Conservation (phyloP, 345 rosid species). For the Toxicodendron radicans region DNA sequence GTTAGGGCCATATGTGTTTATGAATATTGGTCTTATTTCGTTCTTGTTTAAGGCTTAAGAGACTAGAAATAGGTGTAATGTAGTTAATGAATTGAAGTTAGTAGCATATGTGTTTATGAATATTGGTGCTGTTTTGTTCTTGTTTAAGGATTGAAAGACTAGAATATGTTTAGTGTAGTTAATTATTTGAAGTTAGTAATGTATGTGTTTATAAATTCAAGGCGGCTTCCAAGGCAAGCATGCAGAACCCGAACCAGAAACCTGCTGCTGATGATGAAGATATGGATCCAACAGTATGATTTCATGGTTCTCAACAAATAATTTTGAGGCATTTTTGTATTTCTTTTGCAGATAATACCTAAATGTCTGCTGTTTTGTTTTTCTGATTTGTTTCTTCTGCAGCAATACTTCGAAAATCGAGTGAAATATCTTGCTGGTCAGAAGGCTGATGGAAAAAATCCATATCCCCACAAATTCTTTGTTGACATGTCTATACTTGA, state of each 20-base stretch:
- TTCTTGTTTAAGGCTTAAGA: no score
- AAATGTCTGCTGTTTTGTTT: background rate
- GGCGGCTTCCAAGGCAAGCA: slow-evolving; percentile 46
- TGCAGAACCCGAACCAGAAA: slow-evolving; percentile 44
- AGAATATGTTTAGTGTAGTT: background rate
- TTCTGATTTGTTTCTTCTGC: slow-evolving; percentile 28
- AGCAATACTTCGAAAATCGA: slow-evolving; percentile 93
- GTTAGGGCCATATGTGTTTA: background rate
- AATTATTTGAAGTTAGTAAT: background rate
- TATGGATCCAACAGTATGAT: slow-evolving; percentile 86
- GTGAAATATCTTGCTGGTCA: slow-evolving; percentile 59
- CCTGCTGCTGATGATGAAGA: slow-evolving; percentile 85
- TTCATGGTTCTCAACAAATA: background rate
- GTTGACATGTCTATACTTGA: slow-evolving; percentile 59
- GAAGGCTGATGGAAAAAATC: slow-evolving; percentile 72
- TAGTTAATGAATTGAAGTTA: no score
- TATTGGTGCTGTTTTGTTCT: background rate
- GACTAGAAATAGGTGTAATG: no score
- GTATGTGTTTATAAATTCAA: slow-evolving; percentile 14
- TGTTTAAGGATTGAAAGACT: background rate
- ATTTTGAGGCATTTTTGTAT: background rate
- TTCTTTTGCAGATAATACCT: background rate
- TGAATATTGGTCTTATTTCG: no score
- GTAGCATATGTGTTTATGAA: no score
- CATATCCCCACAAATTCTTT: slow-evolving; percentile 84